phyloP scores from a whole-genome alignment of 2,329 filamentous ascomycete species.

The Neoarthrinium moseri region DNA sequence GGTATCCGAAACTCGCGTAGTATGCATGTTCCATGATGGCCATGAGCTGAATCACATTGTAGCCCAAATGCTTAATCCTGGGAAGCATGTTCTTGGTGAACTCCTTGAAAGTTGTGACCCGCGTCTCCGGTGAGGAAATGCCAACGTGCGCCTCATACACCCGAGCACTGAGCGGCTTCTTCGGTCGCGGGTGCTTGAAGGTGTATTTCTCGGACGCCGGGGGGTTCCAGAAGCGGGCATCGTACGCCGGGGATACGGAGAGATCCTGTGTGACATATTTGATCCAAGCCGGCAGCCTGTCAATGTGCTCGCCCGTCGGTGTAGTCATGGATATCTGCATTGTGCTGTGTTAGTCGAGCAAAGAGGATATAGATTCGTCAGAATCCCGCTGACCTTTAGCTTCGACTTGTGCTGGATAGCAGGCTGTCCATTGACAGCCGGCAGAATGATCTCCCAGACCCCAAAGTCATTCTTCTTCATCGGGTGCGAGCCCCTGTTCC shows the following conservation, averaged over 20 bases:
- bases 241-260: constrained; percentile 84
- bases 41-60: constrained; percentile 98
- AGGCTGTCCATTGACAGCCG: constrained; percentile 69
- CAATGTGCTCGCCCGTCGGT: constrained; percentile 75
- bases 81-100: constrained; percentile 92
- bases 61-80: constrained; percentile 84
- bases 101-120: constrained; percentile 93
- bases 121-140: constrained; percentile 87
- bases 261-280: constrained; percentile 95
- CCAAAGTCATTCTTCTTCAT: constrained; percentile 88
- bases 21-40: constrained; percentile 99
- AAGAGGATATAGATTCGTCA: background rate
- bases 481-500: constrained; percentile 78
- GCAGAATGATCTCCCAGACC: constrained; percentile 80
- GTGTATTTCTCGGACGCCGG: constrained; percentile 72
- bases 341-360: background rate
- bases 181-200: constrained; percentile 80
- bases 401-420: constrained; percentile 92
- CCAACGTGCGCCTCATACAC: constrained; percentile 99
- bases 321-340: constrained; percentile 79
- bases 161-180: constrained; percentile 80
- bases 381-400: constrained; percentile 68
- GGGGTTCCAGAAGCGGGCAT: constrained; percentile 96
- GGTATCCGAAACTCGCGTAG: constrained; percentile 98
- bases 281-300: constrained; percentile 94